Percentiles rank a stretch among this genome's conserved stretches.
phyloP scores from a whole-genome alignment of 768 basidiomycete genomes.

The Boletellus emodensis region DNA sequence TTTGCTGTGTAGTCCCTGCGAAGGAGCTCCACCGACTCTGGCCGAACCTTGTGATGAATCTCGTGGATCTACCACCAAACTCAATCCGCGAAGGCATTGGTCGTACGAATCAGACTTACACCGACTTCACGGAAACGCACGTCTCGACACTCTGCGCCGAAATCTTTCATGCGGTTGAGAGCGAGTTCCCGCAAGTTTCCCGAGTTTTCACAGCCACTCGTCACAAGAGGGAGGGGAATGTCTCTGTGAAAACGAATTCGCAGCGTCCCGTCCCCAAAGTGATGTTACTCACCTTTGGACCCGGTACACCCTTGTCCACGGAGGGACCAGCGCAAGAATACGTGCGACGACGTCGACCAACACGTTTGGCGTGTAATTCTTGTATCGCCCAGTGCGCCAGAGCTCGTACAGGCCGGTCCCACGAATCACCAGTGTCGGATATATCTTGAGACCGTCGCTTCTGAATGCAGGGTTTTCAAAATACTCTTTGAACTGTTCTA shows the following conservation, averaged over 20 bases:
- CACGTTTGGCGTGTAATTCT: constrained; percentile 99
- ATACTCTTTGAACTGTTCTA: constrained; percentile 99
- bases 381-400: constrained; percentile 96
- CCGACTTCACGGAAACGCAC: constrained; percentile 98
- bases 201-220: constrained; percentile 95
- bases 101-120: constrained; percentile 43
- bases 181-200: constrained; percentile 96
- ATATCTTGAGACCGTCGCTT: constrained; percentile 96
- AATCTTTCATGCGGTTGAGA: constrained; percentile 97
- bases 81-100: neutral
- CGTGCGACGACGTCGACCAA: constrained; percentile 95
- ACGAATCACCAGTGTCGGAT: constrained; percentile 96
- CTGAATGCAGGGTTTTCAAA: constrained; percentile 98
- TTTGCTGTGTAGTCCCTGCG: constrained; percentile 95
- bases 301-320: constrained; percentile 98
- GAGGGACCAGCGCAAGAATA: constrained; percentile 93
- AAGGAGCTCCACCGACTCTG: constrained; percentile 91
- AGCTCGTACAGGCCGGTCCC: constrained; percentile 95
- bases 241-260: constrained; percentile 51
- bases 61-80: constrained; percentile 74
- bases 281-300: constrained; percentile 72
- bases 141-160: constrained; percentile 95
- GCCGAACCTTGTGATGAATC: constrained; percentile 96
- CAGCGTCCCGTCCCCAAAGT: neutral
- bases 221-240: constrained; percentile 94